Evolutionary conservation across 768 basidiomycete species (phyloP), one percentile per base, ranked within the genome.

Genomic region (Daedaleopsis sinensis): DNA sequence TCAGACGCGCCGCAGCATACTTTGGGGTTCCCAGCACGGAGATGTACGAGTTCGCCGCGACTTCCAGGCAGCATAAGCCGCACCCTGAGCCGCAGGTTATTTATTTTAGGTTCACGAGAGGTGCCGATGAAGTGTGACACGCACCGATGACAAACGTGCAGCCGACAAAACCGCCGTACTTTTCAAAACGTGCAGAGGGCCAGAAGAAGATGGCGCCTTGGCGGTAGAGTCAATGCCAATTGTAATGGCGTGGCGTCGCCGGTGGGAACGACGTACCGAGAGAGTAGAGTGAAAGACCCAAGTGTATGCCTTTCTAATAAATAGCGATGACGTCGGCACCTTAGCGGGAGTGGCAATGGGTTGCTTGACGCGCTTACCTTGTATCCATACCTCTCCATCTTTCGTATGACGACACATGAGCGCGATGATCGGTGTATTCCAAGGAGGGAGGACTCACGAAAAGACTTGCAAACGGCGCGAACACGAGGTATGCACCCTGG

Each of bases 21-120:
- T 85, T 84, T 27, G 85, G 86, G 3, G 83, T 77, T 47, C 88
- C 87, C 52, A 90, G 75, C 38, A 90, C 86, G 18, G 88, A 74
- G 63, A 91, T 88, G 73, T 91, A 90, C n/a, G 89, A 89, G 74
- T 92, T 92, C 46, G 90, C 90, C 0, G 89, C 85, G 18, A 89
- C 88, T 73, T 89, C 87, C 47, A 89, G 77, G 35, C 84, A 82
- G 11, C 83, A 78, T 8, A 91, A 79, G 43, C 91, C 91, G 63
- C 86, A 87, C 2, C 85, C 84, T 84, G 47, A 10, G 9, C 32
- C 4, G 39, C 72, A 73, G 58, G 68, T 42, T 12, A 42, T 68
- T 61, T 21, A 16, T 24, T 7, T n/a, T 42, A 36, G 7, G 12
- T 12, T 73, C 50, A 57, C 11, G 8, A 16, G 19, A 38, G 18